Evolutionary conservation across 257 asterid species (phyloP).

Genomic region (Solanum ossicruentum): DNA sequence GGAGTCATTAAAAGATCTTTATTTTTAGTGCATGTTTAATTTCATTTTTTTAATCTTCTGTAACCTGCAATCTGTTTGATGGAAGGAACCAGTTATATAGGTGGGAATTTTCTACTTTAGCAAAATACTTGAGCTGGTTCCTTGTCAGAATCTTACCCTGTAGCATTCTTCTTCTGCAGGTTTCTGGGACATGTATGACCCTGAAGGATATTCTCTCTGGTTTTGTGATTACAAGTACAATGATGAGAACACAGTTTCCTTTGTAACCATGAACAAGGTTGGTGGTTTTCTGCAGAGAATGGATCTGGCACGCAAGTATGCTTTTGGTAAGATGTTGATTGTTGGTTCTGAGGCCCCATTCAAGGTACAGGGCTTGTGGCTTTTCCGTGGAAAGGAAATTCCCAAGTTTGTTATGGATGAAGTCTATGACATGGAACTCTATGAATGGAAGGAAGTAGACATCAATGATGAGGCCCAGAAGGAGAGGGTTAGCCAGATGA

Average conservation of each 20-base stretch:
- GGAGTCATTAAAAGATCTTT: neutral
- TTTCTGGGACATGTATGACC: slow-evolving; percentile 97
- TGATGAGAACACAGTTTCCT: slow-evolving; percentile 79
- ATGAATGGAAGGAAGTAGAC: slow-evolving; percentile 76
- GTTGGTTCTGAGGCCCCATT: slow-evolving; percentile 69
- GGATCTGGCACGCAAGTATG: slow-evolving; percentile 90
- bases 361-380: slow-evolving; percentile 95
- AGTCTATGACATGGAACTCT: slow-evolving; percentile 87
- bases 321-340: slow-evolving; percentile 89
- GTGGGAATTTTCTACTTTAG: neutral
- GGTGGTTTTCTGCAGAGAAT: slow-evolving; percentile 87
- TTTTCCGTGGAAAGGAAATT: slow-evolving; percentile 72
- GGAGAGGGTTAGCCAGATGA: slow-evolving; percentile 86
- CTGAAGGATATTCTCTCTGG: slow-evolving; percentile 96
- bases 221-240: slow-evolving; percentile 92
- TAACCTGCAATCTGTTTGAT: neutral
- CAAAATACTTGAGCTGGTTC: neutral
- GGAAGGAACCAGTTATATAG: neutral
- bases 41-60: neutral
- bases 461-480: slow-evolving; percentile 77
- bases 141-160: neutral
- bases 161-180: slow-evolving; percentile 28
- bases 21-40: neutral
- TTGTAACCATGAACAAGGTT: slow-evolving; percentile 86
- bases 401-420: slow-evolving; percentile 74